Conservation (phyloP, 2,329 filamentous ascomycete genomes). For the Fusarium sp. region DNA sequence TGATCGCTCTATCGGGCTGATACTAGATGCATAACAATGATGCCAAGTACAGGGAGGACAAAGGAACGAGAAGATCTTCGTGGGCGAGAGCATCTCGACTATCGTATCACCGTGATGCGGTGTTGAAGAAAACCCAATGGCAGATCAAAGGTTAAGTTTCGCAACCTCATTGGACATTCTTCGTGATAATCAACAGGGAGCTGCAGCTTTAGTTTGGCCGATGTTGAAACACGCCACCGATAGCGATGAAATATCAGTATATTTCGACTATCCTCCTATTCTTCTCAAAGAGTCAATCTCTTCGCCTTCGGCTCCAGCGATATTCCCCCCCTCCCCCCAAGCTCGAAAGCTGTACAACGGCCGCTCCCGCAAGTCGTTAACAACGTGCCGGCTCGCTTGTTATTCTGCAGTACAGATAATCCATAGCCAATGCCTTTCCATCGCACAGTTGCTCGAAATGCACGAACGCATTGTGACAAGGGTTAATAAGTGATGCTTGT, state of each 20-base stretch:
- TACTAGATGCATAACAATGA: not conserved
- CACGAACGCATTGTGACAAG: not conserved
- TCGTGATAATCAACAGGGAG: not conserved
- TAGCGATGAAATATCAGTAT: not conserved
- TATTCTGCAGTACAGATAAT: not conserved
- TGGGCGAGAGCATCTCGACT: not conserved
- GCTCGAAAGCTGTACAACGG: constrained; percentile 19
- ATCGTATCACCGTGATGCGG: not conserved
- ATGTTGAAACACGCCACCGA: not conserved
- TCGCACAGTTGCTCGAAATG: not conserved
- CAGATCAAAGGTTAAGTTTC: not conserved
- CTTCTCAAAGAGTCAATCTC: not conserved
- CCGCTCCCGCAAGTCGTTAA: constrained; percentile 13
- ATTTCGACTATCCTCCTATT: not conserved
- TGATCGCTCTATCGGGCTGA: not conserved
- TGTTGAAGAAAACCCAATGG: constrained; percentile 10
- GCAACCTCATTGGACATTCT: constrained; percentile 19
- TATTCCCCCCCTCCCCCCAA: not conserved
- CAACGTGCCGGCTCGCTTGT: not conserved
- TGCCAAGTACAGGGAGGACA: not conserved
- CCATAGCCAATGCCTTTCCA: not conserved
- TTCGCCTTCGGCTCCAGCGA: constrained; percentile 3
- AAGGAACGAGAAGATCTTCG: not conserved
- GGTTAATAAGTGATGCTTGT: constrained; percentile 2
- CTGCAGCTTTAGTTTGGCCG: not conserved